Conservation (phyloP, 2,329 filamentous ascomycete genomes). For the Fusarium oxysporum region DNA sequence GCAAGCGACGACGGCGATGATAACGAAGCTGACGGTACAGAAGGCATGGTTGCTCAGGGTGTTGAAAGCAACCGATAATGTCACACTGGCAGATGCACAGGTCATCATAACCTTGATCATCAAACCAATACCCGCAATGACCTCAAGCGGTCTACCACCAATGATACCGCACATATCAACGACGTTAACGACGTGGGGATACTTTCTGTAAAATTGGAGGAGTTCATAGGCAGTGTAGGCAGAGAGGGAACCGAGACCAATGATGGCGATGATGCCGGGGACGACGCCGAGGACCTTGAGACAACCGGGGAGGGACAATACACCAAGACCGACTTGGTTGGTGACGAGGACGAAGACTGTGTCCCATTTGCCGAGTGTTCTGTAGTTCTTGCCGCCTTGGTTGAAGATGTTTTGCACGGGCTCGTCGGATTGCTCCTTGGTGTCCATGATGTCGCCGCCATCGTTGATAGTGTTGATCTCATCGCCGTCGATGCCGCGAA, state of each 20-base stretch:
- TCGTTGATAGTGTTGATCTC: constrained; percentile 29
- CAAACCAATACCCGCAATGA: constrained; percentile 66
- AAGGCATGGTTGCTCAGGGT: constrained; percentile 69
- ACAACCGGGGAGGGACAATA: constrained; percentile 76
- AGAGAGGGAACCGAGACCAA: constrained; percentile 72
- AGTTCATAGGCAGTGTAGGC: constrained; percentile 62
- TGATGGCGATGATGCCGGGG: constrained; percentile 74
- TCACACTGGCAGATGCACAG: constrained; percentile 72
- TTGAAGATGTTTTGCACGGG: constrained; percentile 43
- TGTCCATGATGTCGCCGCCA: constrained; percentile 18
- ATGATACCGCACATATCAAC: constrained; percentile 73
- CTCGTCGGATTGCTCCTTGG: constrained; percentile 32
- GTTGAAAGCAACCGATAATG: constrained; percentile 74
- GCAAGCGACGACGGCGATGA: constrained; percentile 70
- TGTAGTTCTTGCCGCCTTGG: constrained; percentile 46
- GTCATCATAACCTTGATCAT: constrained; percentile 78
- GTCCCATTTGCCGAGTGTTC: constrained; percentile 44
- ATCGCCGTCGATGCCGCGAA: constrained; percentile 21
- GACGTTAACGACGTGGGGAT: constrained; percentile 76
- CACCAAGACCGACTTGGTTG: constrained; percentile 48
- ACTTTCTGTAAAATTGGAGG: constrained; percentile 75
- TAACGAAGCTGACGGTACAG: constrained; percentile 73
- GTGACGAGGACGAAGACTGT: constrained; percentile 46
- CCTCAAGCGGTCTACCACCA: constrained; percentile 45
- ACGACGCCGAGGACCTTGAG: constrained; percentile 75